Conservation (phyloP, 768 basidiomycete species). For the Podaxis mareebaensis region DNA sequence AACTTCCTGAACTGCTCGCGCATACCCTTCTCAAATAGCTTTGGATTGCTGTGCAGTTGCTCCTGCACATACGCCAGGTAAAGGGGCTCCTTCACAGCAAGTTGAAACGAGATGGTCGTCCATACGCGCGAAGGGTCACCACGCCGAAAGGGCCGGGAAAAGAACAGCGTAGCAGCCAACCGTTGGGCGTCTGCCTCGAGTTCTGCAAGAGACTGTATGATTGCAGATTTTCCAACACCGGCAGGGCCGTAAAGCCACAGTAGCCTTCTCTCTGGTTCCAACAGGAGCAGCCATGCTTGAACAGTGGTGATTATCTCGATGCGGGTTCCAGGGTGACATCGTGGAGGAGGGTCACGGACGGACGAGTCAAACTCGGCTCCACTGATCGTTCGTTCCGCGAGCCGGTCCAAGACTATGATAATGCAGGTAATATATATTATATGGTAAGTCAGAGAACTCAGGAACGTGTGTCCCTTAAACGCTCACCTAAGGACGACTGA, state of each 20-base stretch:
- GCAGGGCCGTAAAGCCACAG: conserved; percentile 17
- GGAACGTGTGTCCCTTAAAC: too few species aligned
- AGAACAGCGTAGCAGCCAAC: not conserved
- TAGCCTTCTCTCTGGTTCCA: not conserved
- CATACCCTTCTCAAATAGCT: not conserved
- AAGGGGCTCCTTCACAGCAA: not conserved
- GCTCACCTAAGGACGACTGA: not conserved
- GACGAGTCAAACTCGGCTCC: conserved; percentile 7
- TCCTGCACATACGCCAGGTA: conserved; percentile 1
- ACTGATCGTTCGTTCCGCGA: not conserved
- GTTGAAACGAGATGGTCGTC: not conserved
- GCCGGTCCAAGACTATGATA: not conserved
- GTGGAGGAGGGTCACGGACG: conserved; percentile 10
- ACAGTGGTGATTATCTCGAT: conserved; percentile 1
- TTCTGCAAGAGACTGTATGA: conserved; percentile 18
- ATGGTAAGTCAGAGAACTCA: not conserved
- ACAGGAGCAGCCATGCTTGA: not conserved
- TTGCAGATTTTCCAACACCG: conserved; percentile 21
- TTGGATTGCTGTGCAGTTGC: not conserved
- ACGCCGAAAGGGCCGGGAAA: not conserved
- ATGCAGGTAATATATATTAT: not conserved
- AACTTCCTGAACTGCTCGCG: not conserved
- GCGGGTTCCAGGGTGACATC: conserved; percentile 17
- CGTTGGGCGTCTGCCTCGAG: not conserved
- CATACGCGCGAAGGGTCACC: not conserved